These are phyloP conservation scores for Euclidium syriacum DNA, from an alignment of 345 rosid species.

Conservation along the genomic window DNA sequence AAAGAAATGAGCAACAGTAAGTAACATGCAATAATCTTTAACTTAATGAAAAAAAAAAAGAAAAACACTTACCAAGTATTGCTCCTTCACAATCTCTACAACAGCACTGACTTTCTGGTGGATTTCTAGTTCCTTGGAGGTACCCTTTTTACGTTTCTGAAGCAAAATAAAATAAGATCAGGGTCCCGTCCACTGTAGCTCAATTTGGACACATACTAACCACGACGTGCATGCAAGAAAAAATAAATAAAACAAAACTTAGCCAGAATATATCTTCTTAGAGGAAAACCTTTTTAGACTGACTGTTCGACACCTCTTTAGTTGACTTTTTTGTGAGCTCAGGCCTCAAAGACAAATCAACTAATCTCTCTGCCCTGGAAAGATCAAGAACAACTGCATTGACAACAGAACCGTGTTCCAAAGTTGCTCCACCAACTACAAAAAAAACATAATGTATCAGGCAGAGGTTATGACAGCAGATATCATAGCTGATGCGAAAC, in stretches of 20 bases:
- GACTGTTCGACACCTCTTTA: conserved; percentile 37
- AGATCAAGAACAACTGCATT: conserved; percentile 78
- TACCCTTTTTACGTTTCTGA: conserved; percentile 76
- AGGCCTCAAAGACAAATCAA: conserved; percentile 80
- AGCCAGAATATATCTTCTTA: conserved; percentile 3
- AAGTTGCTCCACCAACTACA: conserved; percentile 62
- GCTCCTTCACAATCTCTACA: conserved; percentile 95
- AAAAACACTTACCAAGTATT: conserved; percentile 68
- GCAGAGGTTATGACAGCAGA: not conserved
- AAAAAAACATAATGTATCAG: conserved; percentile 6
- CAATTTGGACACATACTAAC: not conserved
- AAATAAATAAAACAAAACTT: not conserved
- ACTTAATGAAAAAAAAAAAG: not conserved
- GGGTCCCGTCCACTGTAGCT: not conserved
- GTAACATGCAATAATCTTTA: conserved; percentile 23
- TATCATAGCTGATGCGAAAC: not conserved
- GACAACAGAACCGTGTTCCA: conserved; percentile 55
- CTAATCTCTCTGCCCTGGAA: conserved; percentile 68
- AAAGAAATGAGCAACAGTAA: conserved; percentile 17
- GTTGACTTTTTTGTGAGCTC: conserved; percentile 46
- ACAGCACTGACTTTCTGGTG: conserved; percentile 67
- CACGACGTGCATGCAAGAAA: conserved; percentile 5
- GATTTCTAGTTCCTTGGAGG: conserved; percentile 57
- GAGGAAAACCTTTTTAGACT: conserved; percentile 54
- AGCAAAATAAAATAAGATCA: conserved; percentile 5